Evolutionary conservation across 805 yeast genomes (phyloP).

Genomic region (Jamesozyma lodderae): DNA sequence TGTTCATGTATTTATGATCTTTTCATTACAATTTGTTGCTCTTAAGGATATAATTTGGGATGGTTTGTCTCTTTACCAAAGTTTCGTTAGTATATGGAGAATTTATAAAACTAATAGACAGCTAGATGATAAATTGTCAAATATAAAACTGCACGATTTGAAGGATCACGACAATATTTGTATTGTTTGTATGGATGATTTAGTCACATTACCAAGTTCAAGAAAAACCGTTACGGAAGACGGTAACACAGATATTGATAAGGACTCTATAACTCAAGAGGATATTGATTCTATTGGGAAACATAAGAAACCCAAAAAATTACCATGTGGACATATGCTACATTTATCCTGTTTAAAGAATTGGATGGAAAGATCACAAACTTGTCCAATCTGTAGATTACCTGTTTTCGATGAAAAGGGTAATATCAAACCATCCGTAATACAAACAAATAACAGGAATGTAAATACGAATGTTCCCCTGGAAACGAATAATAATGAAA

Average conservation of each 20-base stretch:
- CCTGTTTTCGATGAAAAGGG: slow-evolving; percentile 43
- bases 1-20: slow-evolving; percentile 39
- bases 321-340: slow-evolving; percentile 78
- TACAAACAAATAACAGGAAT: not conserved
- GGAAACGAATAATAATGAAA: not conserved
- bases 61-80: slow-evolving; percentile 25
- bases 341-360: slow-evolving; percentile 85
- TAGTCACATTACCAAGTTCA: slow-evolving; percentile 35
- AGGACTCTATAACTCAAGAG: slow-evolving; percentile 3
- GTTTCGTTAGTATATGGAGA: slow-evolving; percentile 32
- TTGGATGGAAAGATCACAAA: slow-evolving; percentile 87
- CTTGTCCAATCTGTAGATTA: slow-evolving; percentile 87
- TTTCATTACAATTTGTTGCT: slow-evolving; percentile 39
- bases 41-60: slow-evolving; percentile 42
- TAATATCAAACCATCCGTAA: slow-evolving; percentile 12
- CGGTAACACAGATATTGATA: not conserved
- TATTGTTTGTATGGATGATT: slow-evolving; percentile 87
- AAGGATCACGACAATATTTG: slow-evolving; percentile 60
- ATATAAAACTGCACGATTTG: slow-evolving; percentile 58
- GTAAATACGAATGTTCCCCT: not conserved
- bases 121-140: slow-evolving; percentile 52
- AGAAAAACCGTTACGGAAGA: not conserved
- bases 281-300: slow-evolving; percentile 7
- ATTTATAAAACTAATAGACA: slow-evolving; percentile 43
- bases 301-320: slow-evolving; percentile 51